These are phyloP conservation scores for Plasmodium inui DNA, from an alignment of 169 alveolate species.

Conservation along the genomic window DNA sequence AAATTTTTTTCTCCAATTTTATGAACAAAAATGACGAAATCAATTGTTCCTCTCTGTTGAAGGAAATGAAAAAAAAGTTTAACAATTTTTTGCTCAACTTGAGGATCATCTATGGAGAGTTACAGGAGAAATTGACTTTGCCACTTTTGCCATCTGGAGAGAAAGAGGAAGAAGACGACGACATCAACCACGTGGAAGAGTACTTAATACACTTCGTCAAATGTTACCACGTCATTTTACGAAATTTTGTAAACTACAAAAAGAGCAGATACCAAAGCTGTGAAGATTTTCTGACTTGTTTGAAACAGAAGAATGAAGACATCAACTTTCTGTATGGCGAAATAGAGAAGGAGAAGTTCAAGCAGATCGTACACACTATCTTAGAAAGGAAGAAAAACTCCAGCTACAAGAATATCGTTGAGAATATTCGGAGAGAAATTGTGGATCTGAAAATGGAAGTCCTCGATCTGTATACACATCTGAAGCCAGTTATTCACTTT, in stretches of 20 bases:
- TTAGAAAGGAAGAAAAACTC: conserved; percentile 73
- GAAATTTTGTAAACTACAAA: conserved; percentile 60
- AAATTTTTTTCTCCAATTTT: conserved; percentile 57
- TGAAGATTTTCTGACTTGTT: conserved; percentile 26
- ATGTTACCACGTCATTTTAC: conserved; percentile 63
- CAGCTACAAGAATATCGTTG: conserved; percentile 57
- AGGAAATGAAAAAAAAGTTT: conserved; percentile 70
- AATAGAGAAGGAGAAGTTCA: conserved; percentile 52
- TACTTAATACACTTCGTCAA: conserved; percentile 54
- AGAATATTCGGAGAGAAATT: conserved; percentile 63
- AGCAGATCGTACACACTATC: conserved; percentile 34
- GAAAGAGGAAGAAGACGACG: conserved; percentile 50
- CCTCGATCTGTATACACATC: conserved; percentile 46
- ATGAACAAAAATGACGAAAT: conserved; percentile 71
- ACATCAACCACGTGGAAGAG: conserved; percentile 46
- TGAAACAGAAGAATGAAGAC: conserved; percentile 42
- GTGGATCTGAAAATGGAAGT: conserved; percentile 35
- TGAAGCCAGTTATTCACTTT: conserved; percentile 66
- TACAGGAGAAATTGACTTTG: conserved; percentile 44
- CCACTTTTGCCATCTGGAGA: conserved; percentile 59
- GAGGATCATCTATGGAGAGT: conserved; percentile 53
- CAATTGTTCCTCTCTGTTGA: conserved; percentile 49
- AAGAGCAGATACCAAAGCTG: conserved; percentile 45
- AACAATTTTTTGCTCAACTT: conserved; percentile 70
- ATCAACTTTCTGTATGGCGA: conserved; percentile 46